phyloP scores from a whole-genome alignment of 352 stramenopile species.

The Phytopythium chamaehyphon region DNA sequence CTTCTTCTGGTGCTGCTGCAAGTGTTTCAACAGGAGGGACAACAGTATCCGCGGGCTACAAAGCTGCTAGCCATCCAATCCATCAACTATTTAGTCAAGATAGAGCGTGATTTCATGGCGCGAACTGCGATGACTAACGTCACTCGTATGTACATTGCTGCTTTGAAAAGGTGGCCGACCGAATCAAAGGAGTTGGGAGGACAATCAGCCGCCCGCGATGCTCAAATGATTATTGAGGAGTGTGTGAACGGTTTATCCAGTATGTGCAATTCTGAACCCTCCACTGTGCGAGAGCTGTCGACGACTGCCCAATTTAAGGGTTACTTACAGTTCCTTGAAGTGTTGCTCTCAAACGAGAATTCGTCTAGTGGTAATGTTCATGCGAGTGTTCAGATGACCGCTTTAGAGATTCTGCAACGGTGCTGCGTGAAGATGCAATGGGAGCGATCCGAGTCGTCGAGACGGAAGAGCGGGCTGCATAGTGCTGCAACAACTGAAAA shows the following conservation, averaged over 20 bases:
- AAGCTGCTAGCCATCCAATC: constrained; percentile 69
- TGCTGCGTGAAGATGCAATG: constrained; percentile 72
- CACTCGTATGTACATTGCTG: constrained; percentile 47
- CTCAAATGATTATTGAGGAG: constrained; percentile 78
- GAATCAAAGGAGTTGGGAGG: constrained; percentile 2
- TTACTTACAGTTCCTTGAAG: constrained; percentile 55
- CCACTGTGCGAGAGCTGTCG: constrained; percentile 51
- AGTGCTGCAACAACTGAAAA: constrained; percentile 1
- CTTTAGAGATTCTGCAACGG: constrained; percentile 65
- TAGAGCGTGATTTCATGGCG: constrained; percentile 63
- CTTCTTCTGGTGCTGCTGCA: constrained; percentile 44
- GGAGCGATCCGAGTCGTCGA: constrained; percentile 14
- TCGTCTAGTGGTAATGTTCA: constrained; percentile 39
- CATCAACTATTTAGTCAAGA: constrained; percentile 85
- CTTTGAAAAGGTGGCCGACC: constrained; percentile 37
- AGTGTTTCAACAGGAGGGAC: constrained; percentile 42
- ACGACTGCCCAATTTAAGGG: constrained; percentile 27
- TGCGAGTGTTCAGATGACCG: constrained; percentile 54
- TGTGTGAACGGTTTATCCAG: constrained; percentile 68
- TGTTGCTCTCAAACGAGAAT: constrained; percentile 27
- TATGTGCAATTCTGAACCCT: constrained; percentile 51
- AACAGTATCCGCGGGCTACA: constrained; percentile 36
- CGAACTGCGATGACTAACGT: constrained; percentile 40
- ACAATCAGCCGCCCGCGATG: constrained; percentile 18
- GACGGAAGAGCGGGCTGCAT: constrained; percentile 7